Base-by-base conservation (phyloP, 2,329 filamentous ascomycete genomes). In the Anthostomella pinea region DNA sequence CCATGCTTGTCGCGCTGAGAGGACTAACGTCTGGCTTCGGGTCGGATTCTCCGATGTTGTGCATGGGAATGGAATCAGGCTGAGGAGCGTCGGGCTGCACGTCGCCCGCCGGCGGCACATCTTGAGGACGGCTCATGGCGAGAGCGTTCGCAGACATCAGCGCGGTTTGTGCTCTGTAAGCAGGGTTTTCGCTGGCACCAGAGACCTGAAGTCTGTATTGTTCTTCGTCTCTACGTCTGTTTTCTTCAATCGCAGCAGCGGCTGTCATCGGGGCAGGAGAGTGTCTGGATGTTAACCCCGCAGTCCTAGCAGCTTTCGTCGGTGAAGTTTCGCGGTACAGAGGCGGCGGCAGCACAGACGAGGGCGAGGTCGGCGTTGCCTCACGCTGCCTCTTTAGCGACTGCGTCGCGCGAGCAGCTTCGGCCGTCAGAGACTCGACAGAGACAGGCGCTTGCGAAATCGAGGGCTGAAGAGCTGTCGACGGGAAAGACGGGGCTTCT, bases 111-210 rank as follows among this genome's bases (percentile, higher is more conserved):
- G 41, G 39, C 17, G 72, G 68, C 45, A 67, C 69, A 57, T 79
- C 75, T 38, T 70, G 64, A n/a, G 73, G 64, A 41, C 73, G 74
- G 56, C 73, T 79, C 65, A 80, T 73, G 30, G 66, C 66, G 44
- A 72, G 62, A 16, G 69, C 67, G 38, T 64, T 69, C 28, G 70
- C 70, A 22, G 75, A 72, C 64, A 79, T 69, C 30, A 81, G 63
- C 14, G 73, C 73, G 15, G 69, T 65, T 19, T 81, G 60, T 20
- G 68, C 73, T 41, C 64, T 69, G 35, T 76, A 73, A n/a, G 66
- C 66, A 14, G 74, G 70, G 35, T 77, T 76, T 25, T 77, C 72
- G 54, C 67, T 77, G 32, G 64, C 68, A 22, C 65, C 66, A 23
- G 65, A 60, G 34, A 65, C 62, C 33, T 66, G 65, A 33, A 60